phyloP scores from a whole-genome alignment of 2,329 filamentous ascomycete species.

The Cordyceps cicadae region DNA sequence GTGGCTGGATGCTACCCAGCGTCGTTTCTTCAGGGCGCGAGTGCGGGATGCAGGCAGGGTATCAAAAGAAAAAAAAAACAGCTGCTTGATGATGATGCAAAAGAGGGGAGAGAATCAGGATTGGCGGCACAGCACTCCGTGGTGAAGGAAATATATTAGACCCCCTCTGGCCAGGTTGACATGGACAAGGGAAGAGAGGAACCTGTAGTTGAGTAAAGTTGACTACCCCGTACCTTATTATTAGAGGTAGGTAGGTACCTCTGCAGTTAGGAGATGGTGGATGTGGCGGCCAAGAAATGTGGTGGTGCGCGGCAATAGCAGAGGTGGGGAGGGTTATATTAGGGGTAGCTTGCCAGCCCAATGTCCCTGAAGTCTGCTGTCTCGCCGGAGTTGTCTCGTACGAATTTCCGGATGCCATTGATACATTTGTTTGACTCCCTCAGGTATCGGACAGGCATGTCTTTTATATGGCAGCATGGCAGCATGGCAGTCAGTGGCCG shows the following conservation, averaged over 20 bases:
- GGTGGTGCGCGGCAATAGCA: not conserved
- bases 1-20: conserved; percentile 2
- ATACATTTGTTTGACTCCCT: not conserved
- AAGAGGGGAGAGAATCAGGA: conserved; percentile 7
- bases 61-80: not conserved
- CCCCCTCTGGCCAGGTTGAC: conserved; percentile 1
- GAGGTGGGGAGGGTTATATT: not conserved
- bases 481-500: no score
- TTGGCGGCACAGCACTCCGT: not conserved
- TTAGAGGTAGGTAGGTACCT: no score
- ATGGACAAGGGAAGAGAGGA: conserved; percentile 2
- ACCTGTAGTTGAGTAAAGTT: no score
- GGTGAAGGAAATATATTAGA: conserved; percentile 6
- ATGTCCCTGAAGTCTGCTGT: not conserved
- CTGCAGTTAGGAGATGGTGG: not conserved
- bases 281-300: not conserved
- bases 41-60: not conserved
- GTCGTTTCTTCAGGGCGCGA: not conserved
- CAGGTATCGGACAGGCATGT: no score
- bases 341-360: not conserved
- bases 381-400: not conserved
- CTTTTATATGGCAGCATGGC: no score
- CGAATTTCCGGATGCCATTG: not conserved
- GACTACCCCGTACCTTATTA: no score
- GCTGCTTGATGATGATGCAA: conserved; percentile 7